A percentile compares a stretch with the other conserved stretches of the same genome.
phyloP scores from a whole-genome alignment of 2,329 filamentous ascomycete genomes.

The Colletotrichum lindemuthianum region DNA sequence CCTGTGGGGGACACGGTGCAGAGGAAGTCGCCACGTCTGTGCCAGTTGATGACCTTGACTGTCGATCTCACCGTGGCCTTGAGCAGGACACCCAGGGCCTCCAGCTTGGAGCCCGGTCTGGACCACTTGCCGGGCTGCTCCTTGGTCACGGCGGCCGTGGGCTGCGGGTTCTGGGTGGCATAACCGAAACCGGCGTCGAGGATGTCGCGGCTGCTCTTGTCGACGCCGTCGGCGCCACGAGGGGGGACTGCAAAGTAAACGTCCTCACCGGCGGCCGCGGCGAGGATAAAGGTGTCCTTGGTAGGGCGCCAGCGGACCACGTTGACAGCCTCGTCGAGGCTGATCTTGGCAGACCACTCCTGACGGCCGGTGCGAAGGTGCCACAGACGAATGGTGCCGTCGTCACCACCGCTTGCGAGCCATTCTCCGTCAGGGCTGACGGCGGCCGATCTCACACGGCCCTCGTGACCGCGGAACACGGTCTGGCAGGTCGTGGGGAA shows the following conservation, averaged over 20 bases:
- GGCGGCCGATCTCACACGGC: conserved; percentile 84
- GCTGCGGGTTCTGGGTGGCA: conserved; percentile 74
- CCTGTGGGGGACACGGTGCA: conserved; percentile 87
- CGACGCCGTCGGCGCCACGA: conserved; percentile 76
- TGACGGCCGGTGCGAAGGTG: conserved; percentile 86
- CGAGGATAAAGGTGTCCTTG: conserved; percentile 81
- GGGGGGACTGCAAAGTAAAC: conserved; percentile 86
- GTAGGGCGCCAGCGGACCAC: conserved; percentile 90
- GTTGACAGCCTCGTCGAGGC: conserved; percentile 82
- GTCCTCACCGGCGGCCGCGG: conserved; percentile 85
- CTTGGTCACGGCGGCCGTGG: conserved; percentile 69
- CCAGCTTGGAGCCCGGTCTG: conserved; percentile 77
- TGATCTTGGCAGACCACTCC: conserved; percentile 84
- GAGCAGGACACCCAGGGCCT: conserved; percentile 81
- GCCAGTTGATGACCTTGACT: conserved; percentile 92
- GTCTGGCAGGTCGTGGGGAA: conserved; percentile 93
- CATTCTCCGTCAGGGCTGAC: conserved; percentile 88
- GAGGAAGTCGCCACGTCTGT: conserved; percentile 93
- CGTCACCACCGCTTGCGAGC: conserved; percentile 92
- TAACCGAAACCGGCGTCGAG: conserved; percentile 94
- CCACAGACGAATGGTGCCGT: conserved; percentile 93
- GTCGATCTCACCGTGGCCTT: conserved; percentile 82
- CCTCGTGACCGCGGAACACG: conserved; percentile 87
- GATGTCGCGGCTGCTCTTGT: conserved; percentile 78
- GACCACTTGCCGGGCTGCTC: conserved; percentile 84